Percentiles rank a stretch among this genome's conserved stretches.
phyloP scores from a whole-genome alignment of 257 asterid species.

The Leonotis leonurus region DNA sequence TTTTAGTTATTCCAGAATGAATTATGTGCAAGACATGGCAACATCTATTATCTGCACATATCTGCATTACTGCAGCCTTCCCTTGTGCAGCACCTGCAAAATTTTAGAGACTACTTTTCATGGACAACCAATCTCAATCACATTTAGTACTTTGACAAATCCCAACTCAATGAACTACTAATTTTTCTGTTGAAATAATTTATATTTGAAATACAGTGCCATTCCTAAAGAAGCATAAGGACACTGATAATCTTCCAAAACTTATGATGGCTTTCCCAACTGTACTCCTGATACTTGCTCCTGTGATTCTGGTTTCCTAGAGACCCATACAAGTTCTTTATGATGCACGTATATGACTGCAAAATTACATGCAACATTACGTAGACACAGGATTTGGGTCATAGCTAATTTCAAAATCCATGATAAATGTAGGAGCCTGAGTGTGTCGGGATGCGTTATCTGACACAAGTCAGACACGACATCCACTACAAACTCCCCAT shows the following conservation, averaged over 20 bases:
- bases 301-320: too few species aligned
- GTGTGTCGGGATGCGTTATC: background rate
- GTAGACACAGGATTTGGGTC: too few species aligned
- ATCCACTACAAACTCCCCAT: background rate
- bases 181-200: background rate
- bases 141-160: background rate
- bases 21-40: slow-evolving; percentile 76
- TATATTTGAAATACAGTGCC: background rate
- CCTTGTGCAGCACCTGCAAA: slow-evolving; percentile 72
- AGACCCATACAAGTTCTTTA: too few species aligned
- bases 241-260: background rate
- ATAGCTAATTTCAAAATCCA: too few species aligned
- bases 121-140: slow-evolving; percentile 5
- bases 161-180: background rate
- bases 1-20: slow-evolving; percentile 72
- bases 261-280: background rate
- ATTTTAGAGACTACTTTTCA: slow-evolving; percentile 4
- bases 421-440: background rate
- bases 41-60: slow-evolving; percentile 53
- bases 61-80: slow-evolving; percentile 87
- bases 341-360: too few species aligned
- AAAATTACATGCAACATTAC: too few species aligned
- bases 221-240: background rate
- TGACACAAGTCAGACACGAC: too few species aligned
- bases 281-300: background rate